These are phyloP conservation scores for Penicillium robsamsonii DNA, from an alignment of 495 filamentous ascomycete genomes.

Conservation along the genomic window DNA sequence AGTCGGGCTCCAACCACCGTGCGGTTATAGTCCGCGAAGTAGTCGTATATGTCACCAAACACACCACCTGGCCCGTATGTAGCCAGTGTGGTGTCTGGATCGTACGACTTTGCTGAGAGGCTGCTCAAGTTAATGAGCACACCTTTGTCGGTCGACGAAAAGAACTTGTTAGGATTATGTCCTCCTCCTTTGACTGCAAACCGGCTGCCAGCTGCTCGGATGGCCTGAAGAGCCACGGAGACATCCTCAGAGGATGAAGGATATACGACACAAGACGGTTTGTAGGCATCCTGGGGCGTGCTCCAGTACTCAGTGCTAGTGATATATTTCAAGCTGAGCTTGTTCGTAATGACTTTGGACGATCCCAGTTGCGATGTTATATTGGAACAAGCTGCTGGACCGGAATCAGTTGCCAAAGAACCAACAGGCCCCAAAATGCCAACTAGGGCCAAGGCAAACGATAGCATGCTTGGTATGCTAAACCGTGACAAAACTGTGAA, in stretches of 20 bases:
- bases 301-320: conserved; percentile 45
- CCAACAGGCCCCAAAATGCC: conserved; percentile 8
- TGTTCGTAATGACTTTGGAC: conserved; percentile 20
- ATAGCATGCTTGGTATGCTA: conserved; percentile 9
- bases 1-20: conserved; percentile 36
- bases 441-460: conserved; percentile 8
- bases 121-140: conserved; percentile 45
- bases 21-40: conserved; percentile 28
- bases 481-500: background rate
- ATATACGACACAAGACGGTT: conserved; percentile 34
- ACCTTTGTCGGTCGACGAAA: conserved; percentile 39
- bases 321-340: conserved; percentile 19
- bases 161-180: conserved; percentile 43
- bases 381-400: conserved; percentile 24
- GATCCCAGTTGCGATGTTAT: conserved; percentile 23
- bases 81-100: conserved; percentile 29
- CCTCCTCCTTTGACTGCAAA: conserved; percentile 50
- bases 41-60: conserved; percentile 35
- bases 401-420: conserved; percentile 13
- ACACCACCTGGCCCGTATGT: conserved; percentile 33
- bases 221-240: conserved; percentile 25
- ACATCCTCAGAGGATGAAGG: conserved; percentile 29
- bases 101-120: conserved; percentile 29
- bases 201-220: conserved; percentile 27
- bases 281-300: conserved; percentile 34